Base-by-base conservation (phyloP, 1,284 basidiomycete species). In the Heterobasidion occidentale region DNA sequence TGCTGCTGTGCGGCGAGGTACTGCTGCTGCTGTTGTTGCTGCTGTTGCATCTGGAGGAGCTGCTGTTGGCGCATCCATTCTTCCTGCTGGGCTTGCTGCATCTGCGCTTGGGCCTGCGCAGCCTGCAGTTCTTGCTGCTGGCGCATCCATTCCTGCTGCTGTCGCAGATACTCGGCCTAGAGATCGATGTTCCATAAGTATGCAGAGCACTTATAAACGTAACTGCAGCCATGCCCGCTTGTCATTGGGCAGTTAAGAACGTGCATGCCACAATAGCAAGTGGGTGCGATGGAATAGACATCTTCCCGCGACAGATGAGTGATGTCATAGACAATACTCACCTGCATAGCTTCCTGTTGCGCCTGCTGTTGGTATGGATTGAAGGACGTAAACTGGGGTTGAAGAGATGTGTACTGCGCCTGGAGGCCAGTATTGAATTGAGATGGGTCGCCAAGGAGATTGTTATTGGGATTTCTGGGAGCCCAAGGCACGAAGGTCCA, bases 351-450 rank as follows among this genome's bases (percentile, higher is more conserved):
- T 68, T 91, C 86, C 63, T 97, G 87, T 66, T 98, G 92, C 52
- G 93, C 86, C 63, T 96, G 89, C 72, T 97, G 94, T 60, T 97
- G 90, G 67, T 98, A 99, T 0, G 96, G 96, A 61, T 96, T 97
- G 81, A 97, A 96, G 63, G 94, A 94, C 56, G 85, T 93, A 61
- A 81, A 83, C 64, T 88, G 85, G 0, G 84, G 82, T 61, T 80
- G 81, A 55, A 86, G 64, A 5, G 71, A 56, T 2, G 95, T 98
- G 64, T 84, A 90, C 61, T 84, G 83, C 1, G 80, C 80, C 64
- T 84, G 85, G 9, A 87, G 70, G 9, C 79, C 80, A 44, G 55
- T 53, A 74, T 44, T 59, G 56, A 60, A 63, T 50, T 62, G 64
- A 52, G 44, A 34, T 33, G 34, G 46, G 33, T 9, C 34, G 20